Conservation (phyloP, 345 rosid species). For the Gossypium anomalum region DNA sequence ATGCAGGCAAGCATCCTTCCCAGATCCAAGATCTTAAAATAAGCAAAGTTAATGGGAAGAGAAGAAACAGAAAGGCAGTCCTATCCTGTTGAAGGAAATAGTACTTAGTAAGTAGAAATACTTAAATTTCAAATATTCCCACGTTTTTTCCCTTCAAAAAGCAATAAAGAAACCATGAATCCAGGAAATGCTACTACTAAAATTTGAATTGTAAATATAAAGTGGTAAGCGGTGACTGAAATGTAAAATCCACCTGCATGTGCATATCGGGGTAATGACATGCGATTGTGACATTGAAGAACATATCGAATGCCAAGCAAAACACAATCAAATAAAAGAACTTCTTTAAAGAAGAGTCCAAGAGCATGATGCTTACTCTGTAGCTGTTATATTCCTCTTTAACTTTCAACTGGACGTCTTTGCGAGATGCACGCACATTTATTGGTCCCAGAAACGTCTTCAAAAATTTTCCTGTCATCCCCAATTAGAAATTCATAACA, state of each 20-base stretch:
- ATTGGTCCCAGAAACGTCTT: slow-evolving; percentile 92
- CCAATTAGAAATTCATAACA: background rate
- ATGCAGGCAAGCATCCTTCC: slow-evolving; percentile 88
- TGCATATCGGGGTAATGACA: background rate
- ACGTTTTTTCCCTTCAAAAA: background rate
- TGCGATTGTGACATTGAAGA: background rate
- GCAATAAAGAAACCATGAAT: background rate
- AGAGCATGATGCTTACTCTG: slow-evolving; percentile 60
- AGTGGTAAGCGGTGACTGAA: background rate
- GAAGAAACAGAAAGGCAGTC: slow-evolving; percentile 89
- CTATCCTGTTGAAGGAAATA: slow-evolving; percentile 64
- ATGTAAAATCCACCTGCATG: background rate
- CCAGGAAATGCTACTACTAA: background rate
- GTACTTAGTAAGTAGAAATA: background rate
- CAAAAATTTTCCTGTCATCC: slow-evolving; percentile 52
- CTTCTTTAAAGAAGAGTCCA: background rate
- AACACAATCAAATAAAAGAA: background rate
- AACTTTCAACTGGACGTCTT: slow-evolving; percentile 82
- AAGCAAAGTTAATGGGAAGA: slow-evolving; percentile 76
- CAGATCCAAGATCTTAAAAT: slow-evolving; percentile 74
- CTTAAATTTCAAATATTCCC: background rate
- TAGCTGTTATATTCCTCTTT: slow-evolving; percentile 97
- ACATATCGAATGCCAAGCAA: background rate
- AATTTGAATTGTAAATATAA: background rate
- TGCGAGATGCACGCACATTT: slow-evolving; percentile 81